Evolutionary conservation across 1,139 yeast genomes (phyloP), one percentile per base, ranked within the genome.

Genomic region (Komagataea norvegica): DNA sequence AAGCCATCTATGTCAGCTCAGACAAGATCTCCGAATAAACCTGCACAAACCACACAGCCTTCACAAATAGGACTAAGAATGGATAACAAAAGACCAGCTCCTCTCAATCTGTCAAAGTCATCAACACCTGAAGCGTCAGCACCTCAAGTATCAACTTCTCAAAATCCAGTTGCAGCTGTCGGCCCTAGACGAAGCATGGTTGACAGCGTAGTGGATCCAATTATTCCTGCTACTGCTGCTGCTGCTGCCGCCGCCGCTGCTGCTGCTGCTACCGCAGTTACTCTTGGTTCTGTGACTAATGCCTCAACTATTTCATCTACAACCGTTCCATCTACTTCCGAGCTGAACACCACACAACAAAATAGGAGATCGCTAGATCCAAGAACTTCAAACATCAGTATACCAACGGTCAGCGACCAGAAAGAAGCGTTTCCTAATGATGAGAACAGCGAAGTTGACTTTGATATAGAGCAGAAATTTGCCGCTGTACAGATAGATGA

Each of bases 331-430:
- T 14, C 14, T 14, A 20, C 23, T 14, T 14, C 19, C 3, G 17
- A n/a, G 8, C n/a, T 25, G 18, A 24, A 25, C 8, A 15, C 21
- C 16, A 16, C 31, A 5, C 10, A 18, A n/a, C 23, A 22, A 17
- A 22, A 27, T 3, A 37, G 30, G 17, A 26, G n/a, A 20, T 33
- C 42, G 3, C 13, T 30, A 7, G 41, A 33, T 18, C 43, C 43
- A 21, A 36, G 38, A 33, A 25, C 17, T 10, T 30, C 42, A 18
- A 11, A 17, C 7, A 18, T 28, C 8, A 27, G 24, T 18, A 11
- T 26, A 9, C 28, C 35, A 14, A 22, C 25, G 3, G 16, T 20
- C n/a, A n/a, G n/a, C n/a, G n/a, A n/a, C n/a, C n/a, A n/a, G 8
- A 20, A 25, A 9, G 24, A 13, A 17, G 35, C 25, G 8, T 16